Evolutionary conservation across 2,329 filamentous ascomycete genomes (phyloP).

Genomic region (Aspergillus floridensis): DNA sequence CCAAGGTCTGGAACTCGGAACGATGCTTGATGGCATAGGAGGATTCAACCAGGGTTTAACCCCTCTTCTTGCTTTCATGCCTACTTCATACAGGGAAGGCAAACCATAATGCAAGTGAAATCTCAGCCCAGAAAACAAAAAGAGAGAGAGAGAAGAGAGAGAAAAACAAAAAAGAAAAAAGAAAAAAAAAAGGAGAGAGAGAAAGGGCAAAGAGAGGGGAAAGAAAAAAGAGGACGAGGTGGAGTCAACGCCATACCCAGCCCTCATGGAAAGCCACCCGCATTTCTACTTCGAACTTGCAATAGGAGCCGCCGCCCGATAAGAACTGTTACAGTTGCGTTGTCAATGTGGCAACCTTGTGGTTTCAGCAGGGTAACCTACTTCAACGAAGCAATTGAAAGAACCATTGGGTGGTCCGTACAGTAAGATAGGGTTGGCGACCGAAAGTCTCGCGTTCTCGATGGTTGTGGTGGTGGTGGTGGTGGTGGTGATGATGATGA

Average conservation of each 20-base stretch:
- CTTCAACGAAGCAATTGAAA: background rate
- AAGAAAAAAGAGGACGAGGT: background rate
- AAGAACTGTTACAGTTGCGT: constrained; percentile 7
- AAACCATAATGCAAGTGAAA: constrained; percentile 4
- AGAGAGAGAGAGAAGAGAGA: background rate
- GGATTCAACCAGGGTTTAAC: constrained; percentile 2
- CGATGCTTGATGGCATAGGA: background rate
- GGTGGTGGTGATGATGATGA: background rate
- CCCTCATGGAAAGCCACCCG: no score
- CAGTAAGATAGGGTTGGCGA: background rate
- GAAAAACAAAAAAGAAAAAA: background rate
- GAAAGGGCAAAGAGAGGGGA: background rate
- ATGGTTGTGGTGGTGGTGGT: background rate
- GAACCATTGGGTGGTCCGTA: no score
- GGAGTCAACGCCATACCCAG: background rate
- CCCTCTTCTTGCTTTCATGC: constrained; percentile 2
- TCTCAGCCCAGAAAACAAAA: constrained; percentile 4
- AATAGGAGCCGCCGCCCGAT: constrained; percentile 3
- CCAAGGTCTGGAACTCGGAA: constrained; percentile 1
- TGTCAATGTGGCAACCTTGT: constrained; percentile 13
- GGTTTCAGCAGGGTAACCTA: constrained; percentile 4
- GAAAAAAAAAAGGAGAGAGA: background rate
- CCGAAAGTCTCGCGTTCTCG: background rate
- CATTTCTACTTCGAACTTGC: background rate
- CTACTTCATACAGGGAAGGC: constrained; percentile 7